A percentile compares a stretch with the other conserved stretches of the same genome.
Evolutionary conservation across 2,329 filamentous ascomycete species (phyloP).

Genomic region (Penicillium sp.): DNA sequence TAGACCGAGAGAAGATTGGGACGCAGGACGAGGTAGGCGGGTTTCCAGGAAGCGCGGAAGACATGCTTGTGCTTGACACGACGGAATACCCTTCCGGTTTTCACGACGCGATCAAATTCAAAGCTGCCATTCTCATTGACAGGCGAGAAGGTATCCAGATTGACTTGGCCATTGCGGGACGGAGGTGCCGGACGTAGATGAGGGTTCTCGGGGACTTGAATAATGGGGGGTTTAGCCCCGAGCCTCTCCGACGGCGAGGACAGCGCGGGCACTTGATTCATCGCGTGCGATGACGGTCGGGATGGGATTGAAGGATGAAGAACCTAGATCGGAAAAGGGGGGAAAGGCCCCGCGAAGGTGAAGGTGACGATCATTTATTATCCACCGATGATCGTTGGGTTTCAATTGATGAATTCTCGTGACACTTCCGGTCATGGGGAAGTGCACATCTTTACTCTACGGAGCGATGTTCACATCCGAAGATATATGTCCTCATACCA

Average conservation of each 20-base stretch:
- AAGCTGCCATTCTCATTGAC: constrained; percentile 95
- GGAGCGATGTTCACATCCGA: no score
- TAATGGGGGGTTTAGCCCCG: constrained; percentile 21
- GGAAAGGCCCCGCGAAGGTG: constrained; percentile 11
- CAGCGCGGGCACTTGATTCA: constrained; percentile 23
- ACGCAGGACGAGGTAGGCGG: constrained; percentile 79
- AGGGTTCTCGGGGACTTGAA: constrained; percentile 26
- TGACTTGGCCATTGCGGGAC: constrained; percentile 45
- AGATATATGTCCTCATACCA: no score
- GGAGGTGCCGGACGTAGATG: constrained; percentile 20
- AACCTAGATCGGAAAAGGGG: constrained; percentile 6
- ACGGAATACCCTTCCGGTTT: constrained; percentile 78
- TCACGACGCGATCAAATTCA: constrained; percentile 89
- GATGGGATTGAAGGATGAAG: background rate
- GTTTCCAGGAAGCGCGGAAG: constrained; percentile 73
- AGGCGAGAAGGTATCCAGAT: constrained; percentile 66
- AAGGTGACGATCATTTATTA: no score
- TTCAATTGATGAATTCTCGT: no score
- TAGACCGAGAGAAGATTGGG: constrained; percentile 89
- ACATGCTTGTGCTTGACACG: constrained; percentile 93
- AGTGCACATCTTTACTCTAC: no score
- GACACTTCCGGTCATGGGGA: no score
- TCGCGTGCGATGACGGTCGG: constrained; percentile 8
- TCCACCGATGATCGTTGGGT: no score
- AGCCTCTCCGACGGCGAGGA: constrained; percentile 23